A percentile compares a stretch with the other conserved stretches of the same genome.
Evolutionary conservation across 2,329 filamentous ascomycete genomes (phyloP).

Genomic region (Neopestalotiopsis sp.): DNA sequence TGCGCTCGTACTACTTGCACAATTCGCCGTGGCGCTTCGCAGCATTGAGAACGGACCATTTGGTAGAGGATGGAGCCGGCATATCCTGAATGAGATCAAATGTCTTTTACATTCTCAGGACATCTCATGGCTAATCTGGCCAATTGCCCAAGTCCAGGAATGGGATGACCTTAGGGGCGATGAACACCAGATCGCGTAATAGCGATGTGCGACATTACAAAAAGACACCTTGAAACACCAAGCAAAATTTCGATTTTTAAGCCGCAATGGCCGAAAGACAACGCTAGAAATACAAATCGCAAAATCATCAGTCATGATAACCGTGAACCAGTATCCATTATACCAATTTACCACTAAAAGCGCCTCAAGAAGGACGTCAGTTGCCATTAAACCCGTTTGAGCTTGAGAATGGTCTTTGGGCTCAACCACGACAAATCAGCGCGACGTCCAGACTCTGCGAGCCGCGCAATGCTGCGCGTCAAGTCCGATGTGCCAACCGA

Average conservation of each 20-base stretch:
- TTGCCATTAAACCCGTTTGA: neutral
- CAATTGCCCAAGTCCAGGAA: neutral
- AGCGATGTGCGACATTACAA: too few species aligned
- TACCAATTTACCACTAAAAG: too few species aligned
- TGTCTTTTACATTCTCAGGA: neutral
- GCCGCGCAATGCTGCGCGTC: neutral
- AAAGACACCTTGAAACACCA: too few species aligned
- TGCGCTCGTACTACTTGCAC: slow-evolving; percentile 9
- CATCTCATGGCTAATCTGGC: neutral
- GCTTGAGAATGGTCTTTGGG: neutral
- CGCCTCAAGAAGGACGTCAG: too few species aligned
- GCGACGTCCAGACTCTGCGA: neutral
- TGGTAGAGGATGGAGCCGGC: slow-evolving; percentile 16
- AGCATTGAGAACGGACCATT: slow-evolving; percentile 17
- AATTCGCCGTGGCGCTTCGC: slow-evolving; percentile 15
- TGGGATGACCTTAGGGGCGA: neutral
- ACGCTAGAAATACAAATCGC: too few species aligned
- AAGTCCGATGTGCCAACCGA: neutral
- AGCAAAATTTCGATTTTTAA: too few species aligned
- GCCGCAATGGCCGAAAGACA: too few species aligned
- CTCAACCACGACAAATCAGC: neutral
- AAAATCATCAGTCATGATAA: too few species aligned
- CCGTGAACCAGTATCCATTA: too few species aligned
- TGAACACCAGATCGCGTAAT: too few species aligned
- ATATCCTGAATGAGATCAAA: slow-evolving; percentile 15